Evolutionary conservation across 2,329 filamentous ascomycete genomes (phyloP), one percentile per base, ranked within the genome.

Genomic region (Fusarium tjaetaba): DNA sequence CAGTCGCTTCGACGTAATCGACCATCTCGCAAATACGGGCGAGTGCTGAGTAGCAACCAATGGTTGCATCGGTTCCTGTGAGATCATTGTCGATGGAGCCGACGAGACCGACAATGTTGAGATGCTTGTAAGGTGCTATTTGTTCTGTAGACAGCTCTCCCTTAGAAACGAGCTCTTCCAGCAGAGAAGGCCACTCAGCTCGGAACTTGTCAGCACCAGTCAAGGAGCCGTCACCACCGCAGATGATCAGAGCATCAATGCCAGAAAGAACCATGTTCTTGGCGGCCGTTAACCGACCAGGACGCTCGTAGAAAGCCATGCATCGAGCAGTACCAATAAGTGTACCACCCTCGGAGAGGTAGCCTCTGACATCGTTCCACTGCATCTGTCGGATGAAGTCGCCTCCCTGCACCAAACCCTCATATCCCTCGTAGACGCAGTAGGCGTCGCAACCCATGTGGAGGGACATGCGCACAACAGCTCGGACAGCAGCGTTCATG

Each of bases 31-130:
- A 98, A 77, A 99, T 97, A 68, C 96, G 92, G 53, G 93, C 91
- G 63, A 99, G 89, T 30, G 96, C 96, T 48, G 95, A 97, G 85
- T 97, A 98, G 82, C 94, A 97, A 63, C 96, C 96, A 81, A 99
- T 98, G 38, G 96, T 99, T 67, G 96, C 96, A 83, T 99, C 96
- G 18, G 96, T 99, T 73, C 94, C 94, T 56, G 95, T 97, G 84
- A 99, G 93, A 81, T 99, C 96, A 81, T 99, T 99, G 87, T 99
- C 96, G 80, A 99, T 99, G 61, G 95, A 97, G 65, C 96, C 96
- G 34, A 99, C 96, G 58, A 98, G 87, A 53, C 96, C 96, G 61
- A 98, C 96, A 76, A 99, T 97, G 84, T 98, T 99, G 80, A 99
- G 89, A 76, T 97, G 91, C 79, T 89, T 88, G 87, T 94, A 97